Evolutionary conservation across 345 rosid genomes (phyloP).

Genomic region (Euphorbia tirucalli): DNA sequence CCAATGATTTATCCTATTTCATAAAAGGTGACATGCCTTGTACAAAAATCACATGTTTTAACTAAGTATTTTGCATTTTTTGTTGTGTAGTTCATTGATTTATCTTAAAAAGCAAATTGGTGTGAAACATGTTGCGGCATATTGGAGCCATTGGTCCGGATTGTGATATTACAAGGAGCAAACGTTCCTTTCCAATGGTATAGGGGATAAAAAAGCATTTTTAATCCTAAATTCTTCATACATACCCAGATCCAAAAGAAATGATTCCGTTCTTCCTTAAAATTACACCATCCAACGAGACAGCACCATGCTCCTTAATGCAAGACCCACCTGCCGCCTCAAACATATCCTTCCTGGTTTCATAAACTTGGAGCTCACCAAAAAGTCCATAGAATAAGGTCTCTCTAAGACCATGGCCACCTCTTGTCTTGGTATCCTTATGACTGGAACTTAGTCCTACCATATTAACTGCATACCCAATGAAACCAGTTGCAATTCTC

Average conservation of each 20-base stretch:
- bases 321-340: constrained; percentile 38
- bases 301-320: constrained; percentile 39
- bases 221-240: too few species aligned
- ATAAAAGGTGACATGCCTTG: too few species aligned
- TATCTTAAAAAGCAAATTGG: too few species aligned
- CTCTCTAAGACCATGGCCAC: constrained; percentile 54
- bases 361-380: constrained; percentile 55
- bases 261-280: constrained; percentile 41
- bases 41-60: too few species aligned
- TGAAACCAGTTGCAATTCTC: constrained; percentile 42
- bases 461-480: constrained; percentile 71
- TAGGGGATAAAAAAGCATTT: neutral
- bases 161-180: too few species aligned
- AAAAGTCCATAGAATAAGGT: constrained; percentile 52
- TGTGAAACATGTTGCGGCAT: too few species aligned
- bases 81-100: too few species aligned
- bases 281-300: constrained; percentile 66
- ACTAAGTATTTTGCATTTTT: too few species aligned
- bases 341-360: constrained; percentile 39
- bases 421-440: constrained; percentile 15
- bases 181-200: neutral
- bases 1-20: too few species aligned
- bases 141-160: too few species aligned
- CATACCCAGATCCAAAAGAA: constrained; percentile 46
- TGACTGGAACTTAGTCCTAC: constrained; percentile 33